Percentiles rank a stretch among this genome's conserved stretches.
phyloP scores from a whole-genome alignment of 2,329 filamentous ascomycete species.

The Talaromyces verruculosus region DNA sequence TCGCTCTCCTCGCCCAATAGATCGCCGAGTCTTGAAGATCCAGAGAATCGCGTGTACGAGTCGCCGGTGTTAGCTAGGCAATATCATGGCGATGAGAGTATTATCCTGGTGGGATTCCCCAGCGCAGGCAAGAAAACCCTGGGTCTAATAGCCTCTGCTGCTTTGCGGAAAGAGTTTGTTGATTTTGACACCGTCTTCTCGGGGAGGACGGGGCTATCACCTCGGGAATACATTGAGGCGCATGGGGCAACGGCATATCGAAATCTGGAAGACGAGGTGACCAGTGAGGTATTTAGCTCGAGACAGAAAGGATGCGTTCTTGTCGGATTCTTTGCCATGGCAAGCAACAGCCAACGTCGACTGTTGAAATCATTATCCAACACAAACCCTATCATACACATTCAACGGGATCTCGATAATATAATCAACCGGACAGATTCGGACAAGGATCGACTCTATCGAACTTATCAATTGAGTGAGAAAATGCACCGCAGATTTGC shows the following conservation, averaged over 20 bases:
- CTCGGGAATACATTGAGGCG: slow-evolving; percentile 62
- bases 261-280: slow-evolving; percentile 60
- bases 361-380: slow-evolving; percentile 62
- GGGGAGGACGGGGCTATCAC: slow-evolving; percentile 61
- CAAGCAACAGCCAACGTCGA: slow-evolving; percentile 57
- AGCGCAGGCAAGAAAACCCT: slow-evolving; percentile 75
- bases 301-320: slow-evolving; percentile 65
- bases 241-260: slow-evolving; percentile 65
- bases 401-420: slow-evolving; percentile 64
- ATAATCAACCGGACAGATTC: slow-evolving; percentile 60
- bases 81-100: slow-evolving; percentile 28
- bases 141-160: slow-evolving; percentile 71
- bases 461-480: slow-evolving; percentile 54
- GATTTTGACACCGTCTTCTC: slow-evolving; percentile 70
- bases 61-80: slow-evolving; percentile 10
- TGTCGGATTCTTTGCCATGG: slow-evolving; percentile 68
- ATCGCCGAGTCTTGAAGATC: slow-evolving; percentile 9
- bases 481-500: slow-evolving; percentile 64
- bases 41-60: slow-evolving; percentile 12
- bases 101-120: slow-evolving; percentile 70
- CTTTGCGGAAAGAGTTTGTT: slow-evolving; percentile 66
- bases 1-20: slow-evolving; percentile 2
- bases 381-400: slow-evolving; percentile 68
- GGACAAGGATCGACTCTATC: slow-evolving; percentile 57
- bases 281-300: slow-evolving; percentile 60